Evolutionary conservation across 139 green algal genomes (phyloP), one percentile per base, ranked within the genome.

Genomic region (Chlamydomonas incerta): DNA sequence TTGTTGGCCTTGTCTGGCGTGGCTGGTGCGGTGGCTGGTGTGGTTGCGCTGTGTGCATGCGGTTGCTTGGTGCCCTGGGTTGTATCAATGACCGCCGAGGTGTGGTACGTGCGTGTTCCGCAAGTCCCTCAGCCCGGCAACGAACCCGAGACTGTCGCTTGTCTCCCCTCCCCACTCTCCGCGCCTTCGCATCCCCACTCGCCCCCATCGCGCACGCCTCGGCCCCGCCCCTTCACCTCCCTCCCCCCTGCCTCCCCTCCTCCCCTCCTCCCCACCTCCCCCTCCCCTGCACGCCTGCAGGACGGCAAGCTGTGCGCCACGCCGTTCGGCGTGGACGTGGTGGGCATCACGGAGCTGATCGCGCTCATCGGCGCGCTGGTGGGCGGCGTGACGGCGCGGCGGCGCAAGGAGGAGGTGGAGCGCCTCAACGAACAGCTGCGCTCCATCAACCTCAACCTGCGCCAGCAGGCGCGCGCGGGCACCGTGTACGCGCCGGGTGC

Each of bases 281-380:
- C 72, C 33, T 9, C 41, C 26, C 20, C 28, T 24, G 26, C 3
- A 52, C 18, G 34, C 18, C 50, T 17, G 28, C 79, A 90, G 92
- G 76, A 67, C 57, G 94, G 93, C 88, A 96, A 96, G 90, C 93
- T 99, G 76, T 99, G 97, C 82, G 96, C 95, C 31, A 99, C 97
- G 21, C 97, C 97, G 0, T 99, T 97, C 92, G 97, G 97, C 66
- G 90, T 99, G 2, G 97, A 99, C 74, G 94, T 99, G 18, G 97
- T 99, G 15, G 97, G 97, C 72, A 99, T 99, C 92, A 99, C 95
- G 3, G 95, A 98, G 91, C 75, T 94, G 3, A 75, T 99, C 4
- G 96, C 95, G 28, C 88, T 99, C 0, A 93, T 96, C 6, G 81
- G 81, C 58, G 84, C 87, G 0, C 80, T 93, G 58, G 88, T 93